Conservation (phyloP, 345 rosid species). For the Hypericum androsaemum region DNA sequence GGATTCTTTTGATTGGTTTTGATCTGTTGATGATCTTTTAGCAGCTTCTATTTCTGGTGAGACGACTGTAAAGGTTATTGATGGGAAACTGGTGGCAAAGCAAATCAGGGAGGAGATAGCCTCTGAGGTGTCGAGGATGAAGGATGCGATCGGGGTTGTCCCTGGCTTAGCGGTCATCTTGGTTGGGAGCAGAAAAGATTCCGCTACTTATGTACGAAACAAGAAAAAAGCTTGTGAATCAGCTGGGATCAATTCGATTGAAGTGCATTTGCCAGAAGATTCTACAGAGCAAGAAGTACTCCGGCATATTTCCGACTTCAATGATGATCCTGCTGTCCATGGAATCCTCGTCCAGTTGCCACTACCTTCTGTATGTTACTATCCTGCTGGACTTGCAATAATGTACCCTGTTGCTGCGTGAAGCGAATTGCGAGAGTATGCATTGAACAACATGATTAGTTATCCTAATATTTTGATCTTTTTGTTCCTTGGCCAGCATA, state of each 20-base stretch:
- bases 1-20: too few species aligned
- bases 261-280: conserved; percentile 47
- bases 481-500: conserved; percentile 42
- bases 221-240: conserved; percentile 81
- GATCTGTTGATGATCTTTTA: not conserved
- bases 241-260: conserved; percentile 69
- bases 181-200: conserved; percentile 74
- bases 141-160: conserved; percentile 54
- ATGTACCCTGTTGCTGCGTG: not conserved
- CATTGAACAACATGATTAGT: too few species aligned
- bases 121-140: conserved; percentile 58
- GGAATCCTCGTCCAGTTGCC: conserved; percentile 94
- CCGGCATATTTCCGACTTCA: conserved; percentile 43
- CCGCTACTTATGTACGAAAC: conserved; percentile 75
- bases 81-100: conserved; percentile 68
- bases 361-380: conserved; percentile 54
- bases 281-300: conserved; percentile 60
- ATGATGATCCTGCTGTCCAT: conserved; percentile 61
- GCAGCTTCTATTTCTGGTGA: conserved; percentile 29
- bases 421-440: too few species aligned
- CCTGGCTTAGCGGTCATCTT: conserved; percentile 84
- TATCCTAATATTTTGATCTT: not conserved
- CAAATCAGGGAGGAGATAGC: conserved; percentile 60
- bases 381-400: not conserved
- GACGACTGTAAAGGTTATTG: conserved; percentile 50